Evolutionary conservation across 352 stramenopile genomes (phyloP), one percentile per base, ranked within the genome.

Genomic region (Saprolegnia parasitica): DNA sequence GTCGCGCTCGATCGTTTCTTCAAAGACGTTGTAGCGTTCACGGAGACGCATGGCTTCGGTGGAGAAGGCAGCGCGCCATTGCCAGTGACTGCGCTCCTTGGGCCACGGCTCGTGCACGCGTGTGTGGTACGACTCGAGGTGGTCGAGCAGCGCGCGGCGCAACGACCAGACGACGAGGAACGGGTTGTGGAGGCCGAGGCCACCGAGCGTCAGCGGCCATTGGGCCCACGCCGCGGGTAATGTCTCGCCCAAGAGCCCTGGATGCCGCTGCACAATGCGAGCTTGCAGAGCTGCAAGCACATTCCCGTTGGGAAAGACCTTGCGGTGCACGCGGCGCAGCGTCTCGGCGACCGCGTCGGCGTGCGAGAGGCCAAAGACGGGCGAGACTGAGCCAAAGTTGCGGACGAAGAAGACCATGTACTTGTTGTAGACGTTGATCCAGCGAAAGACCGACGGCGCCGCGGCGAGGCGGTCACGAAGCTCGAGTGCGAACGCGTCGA

Each of bases 341-440:
- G 76, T 79, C 32, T 56, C 71, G 66, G 79, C 23, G n/a, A 71
- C 62, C 11, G 73, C 61, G 20, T 76, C 55, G 5, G 78, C 45
- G 56, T 71, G 40, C 11, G 32, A 5, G 21, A 56, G 9, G 13
- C 66, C 54, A 60, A 72, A 73, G 23, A 61, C 58, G 47, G 63
- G 24, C 26, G 74, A 76, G 16, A 71, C 74, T 26, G 40, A 77
- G 37, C 78, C 76, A 64, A 86, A 78, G 71, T 79, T 83, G 37
- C 77, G 77, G 15, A 83, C 61, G 66, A 86, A 83, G 61, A 83
- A 82, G 23, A 71, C 54, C 77, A 86, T 81, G 74, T 83, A 86
- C 70, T 83, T 83, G 71, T 86, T 86, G 77, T 83, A 86, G 63
- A 83, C 74, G 39, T 80, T 81, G 45, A 81, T 71, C 72, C 75